Percentiles rank a stretch among this genome's conserved stretches.
phyloP scores from a whole-genome alignment of 2,329 filamentous ascomycete genomes.

The Aspergillus phoenicis region DNA sequence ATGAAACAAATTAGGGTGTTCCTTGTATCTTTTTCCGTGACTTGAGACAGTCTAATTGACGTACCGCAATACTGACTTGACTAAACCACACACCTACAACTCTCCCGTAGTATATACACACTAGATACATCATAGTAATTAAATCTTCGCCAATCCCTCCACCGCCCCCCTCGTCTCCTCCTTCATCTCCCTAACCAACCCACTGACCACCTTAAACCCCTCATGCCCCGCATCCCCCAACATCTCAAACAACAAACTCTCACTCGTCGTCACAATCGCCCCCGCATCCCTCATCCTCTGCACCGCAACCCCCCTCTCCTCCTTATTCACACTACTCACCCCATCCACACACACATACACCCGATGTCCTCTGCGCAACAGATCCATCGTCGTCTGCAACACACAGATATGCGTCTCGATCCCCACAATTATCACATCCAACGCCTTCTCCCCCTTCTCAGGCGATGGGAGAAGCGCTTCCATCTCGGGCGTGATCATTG shows the following conservation, averaged over 20 bases:
- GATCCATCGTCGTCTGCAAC: constrained; percentile 85
- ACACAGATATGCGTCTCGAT: constrained; percentile 96
- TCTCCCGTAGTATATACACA: neutral
- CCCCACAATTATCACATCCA: constrained; percentile 76
- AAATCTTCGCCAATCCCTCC: constrained; percentile 65
- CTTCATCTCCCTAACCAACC: constrained; percentile 75
- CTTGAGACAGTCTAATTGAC: neutral
- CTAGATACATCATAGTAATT: neutral
- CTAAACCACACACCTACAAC: neutral
- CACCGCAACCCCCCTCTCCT: constrained; percentile 79
- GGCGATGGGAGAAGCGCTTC: constrained; percentile 38
- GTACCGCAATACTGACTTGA: neutral
- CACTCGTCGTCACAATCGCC: constrained; percentile 78
- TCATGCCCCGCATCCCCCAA: constrained; percentile 76
- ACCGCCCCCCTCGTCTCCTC: constrained; percentile 70
- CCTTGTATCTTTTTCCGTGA: too few relatives aligned
- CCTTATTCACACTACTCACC: constrained; percentile 81
- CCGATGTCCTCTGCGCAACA: constrained; percentile 71
- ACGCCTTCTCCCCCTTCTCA: constrained; percentile 38
- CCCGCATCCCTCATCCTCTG: constrained; percentile 74
- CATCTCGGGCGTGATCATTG: constrained; percentile 77
- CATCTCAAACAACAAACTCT: constrained; percentile 87
- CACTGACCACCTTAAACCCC: constrained; percentile 71
- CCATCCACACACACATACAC: constrained; percentile 90
- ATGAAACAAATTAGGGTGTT: constrained; percentile 28